Conservation (phyloP, 306 rosid species). For the Ochetophila trinervis region DNA sequence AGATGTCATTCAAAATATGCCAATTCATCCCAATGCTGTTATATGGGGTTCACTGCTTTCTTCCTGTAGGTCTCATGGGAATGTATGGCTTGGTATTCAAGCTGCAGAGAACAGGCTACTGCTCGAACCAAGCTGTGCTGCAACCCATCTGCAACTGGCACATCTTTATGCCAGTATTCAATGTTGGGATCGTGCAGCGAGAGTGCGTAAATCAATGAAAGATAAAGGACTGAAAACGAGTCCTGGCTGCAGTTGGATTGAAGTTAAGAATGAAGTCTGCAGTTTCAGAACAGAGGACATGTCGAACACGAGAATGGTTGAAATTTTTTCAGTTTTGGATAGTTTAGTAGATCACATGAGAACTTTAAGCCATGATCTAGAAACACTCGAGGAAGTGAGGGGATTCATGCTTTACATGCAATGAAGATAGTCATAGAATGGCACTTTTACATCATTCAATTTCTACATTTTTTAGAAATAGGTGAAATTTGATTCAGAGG, state of each 20-base stretch:
- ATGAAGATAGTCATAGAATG: not conserved
- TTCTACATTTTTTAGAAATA: no score
- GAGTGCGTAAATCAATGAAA: slow-evolving; percentile 64
- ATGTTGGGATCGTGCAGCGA: slow-evolving; percentile 53
- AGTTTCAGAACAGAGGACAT: slow-evolving; percentile 66
- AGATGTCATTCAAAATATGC: slow-evolving; percentile 62
- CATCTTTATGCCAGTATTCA: slow-evolving; percentile 73
- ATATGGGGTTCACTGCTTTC: slow-evolving; percentile 86
- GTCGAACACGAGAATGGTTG: slow-evolving; percentile 46
- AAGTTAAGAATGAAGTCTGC: slow-evolving; percentile 47
- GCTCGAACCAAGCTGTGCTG: slow-evolving; percentile 62
- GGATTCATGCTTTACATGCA: not conserved
- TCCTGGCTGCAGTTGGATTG: slow-evolving; percentile 83
- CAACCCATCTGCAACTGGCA: slow-evolving; percentile 63
- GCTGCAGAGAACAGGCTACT: slow-evolving; percentile 70
- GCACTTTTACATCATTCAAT: no score
- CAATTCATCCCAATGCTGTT: slow-evolving; percentile 66
- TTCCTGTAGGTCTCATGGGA: slow-evolving; percentile 68
- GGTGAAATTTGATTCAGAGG: no score
- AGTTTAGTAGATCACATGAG: slow-evolving; percentile 62
- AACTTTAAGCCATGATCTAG: slow-evolving; percentile 30
- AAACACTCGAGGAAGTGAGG: slow-evolving; percentile 31
- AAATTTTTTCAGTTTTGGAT: slow-evolving; percentile 38
- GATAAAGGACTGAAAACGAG: slow-evolving; percentile 57
- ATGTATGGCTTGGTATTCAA: slow-evolving; percentile 61